Evolutionary conservation across 2,329 filamentous ascomycete species (phyloP), one percentile per base, ranked within the genome.

Genomic region (Aspergillus fructus): DNA sequence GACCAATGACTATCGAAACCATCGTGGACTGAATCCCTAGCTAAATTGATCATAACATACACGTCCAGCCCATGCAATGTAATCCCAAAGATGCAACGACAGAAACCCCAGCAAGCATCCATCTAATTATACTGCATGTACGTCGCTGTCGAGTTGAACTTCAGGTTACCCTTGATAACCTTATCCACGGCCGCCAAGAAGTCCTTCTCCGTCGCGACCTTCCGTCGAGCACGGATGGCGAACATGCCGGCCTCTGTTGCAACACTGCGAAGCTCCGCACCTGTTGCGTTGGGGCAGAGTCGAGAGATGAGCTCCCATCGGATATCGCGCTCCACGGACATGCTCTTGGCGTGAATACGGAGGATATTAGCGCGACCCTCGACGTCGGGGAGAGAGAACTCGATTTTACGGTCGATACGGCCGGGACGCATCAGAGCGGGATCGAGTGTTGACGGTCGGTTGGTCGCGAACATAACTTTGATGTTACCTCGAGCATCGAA

Each of bases 91-190:
- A 62, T 65, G 61, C 60, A 64, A 61, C 8, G 5, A 45, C 42
- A 45, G 42, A 19, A 48, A n/a, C 45, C 27, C 9, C 17, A 42
- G 40, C n/a, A 42, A 42, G 40, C n/a, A 37, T 37, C 27, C 23
- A n/a, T 67, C 74, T 96, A 97, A 79, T 99, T 99, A 84, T 99
- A 99, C 80, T 97, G 94, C 85, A 94, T 94, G 81, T 99, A 99
- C 62, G 90, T 92, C 49, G 94, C 93, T 59, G 94, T 99, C 58
- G 90, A 96, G 85, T 97, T 97, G 84, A 99, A 99, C 86, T 99
- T 99, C 75, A 96, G 82, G 78, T 97, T 97, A 68, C 90, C 93
- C 85, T 97, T 96, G 81, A 97, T 97, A 63, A 99, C 94, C 86
- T 99, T 99, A 83, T 99, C 94, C 60, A 99, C 94, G 3, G 94